A percentile compares a stretch with the other conserved stretches of the same genome.
Conservation (phyloP, 2,329 filamentous ascomycete genomes). For the Chaetomiaceae sp. region DNA sequence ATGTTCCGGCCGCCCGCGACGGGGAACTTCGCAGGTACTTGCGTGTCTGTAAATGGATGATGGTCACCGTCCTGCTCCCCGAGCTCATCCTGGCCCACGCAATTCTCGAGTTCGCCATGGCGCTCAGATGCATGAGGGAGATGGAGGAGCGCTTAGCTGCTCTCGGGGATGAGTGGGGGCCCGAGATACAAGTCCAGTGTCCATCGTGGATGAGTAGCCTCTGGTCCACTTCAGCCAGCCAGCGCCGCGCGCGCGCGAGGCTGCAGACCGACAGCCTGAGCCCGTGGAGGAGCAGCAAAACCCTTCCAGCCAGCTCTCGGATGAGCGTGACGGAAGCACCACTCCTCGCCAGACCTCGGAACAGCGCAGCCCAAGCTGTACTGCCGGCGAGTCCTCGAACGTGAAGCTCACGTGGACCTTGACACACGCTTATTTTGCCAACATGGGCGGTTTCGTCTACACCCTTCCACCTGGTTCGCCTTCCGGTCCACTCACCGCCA, state of each 20-base stretch:
- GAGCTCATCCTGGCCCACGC: constrained; percentile 1
- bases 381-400: no score
- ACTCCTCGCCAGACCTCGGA: no score
- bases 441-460: not conserved
- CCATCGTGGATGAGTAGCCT: not conserved
- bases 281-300: no score
- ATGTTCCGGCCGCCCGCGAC: not conserved
- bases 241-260: no score
- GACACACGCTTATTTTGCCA: not conserved
- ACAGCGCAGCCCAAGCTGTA: no score
- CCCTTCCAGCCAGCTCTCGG: no score
- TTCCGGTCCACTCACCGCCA: not conserved
- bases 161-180: not conserved
- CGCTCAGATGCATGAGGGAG: not conserved
- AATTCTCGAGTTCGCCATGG: not conserved
- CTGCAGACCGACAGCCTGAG: no score
- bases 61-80: constrained; percentile 1
- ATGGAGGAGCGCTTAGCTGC: not conserved
- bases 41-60: not conserved
- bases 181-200: not conserved
- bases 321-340: no score
- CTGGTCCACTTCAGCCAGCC: not conserved
- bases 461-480: not conserved
- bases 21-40: not conserved
- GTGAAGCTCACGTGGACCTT: not conserved